These are phyloP conservation scores for Penicillium ochrochloron DNA, from an alignment of 495 filamentous ascomycete genomes.

Conservation along the genomic window DNA sequence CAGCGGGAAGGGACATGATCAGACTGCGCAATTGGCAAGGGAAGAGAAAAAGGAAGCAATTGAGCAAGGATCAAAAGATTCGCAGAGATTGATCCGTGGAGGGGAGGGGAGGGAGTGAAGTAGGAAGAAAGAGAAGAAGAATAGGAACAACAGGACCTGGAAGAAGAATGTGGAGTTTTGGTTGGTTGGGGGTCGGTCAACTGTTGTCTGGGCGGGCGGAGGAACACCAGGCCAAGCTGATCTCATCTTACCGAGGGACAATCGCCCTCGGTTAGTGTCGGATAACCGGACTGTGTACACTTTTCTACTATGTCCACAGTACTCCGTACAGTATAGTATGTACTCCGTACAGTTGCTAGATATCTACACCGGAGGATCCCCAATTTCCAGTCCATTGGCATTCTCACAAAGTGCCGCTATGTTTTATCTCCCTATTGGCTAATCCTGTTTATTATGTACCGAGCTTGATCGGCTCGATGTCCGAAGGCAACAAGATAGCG, in stretches of 20 bases:
- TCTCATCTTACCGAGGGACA: slow-evolving; percentile 34
- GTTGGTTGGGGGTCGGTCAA: slow-evolving; percentile 3
- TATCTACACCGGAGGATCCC: background rate
- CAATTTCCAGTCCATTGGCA: background rate
- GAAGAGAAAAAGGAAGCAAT: slow-evolving; percentile 16
- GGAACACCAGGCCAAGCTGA: slow-evolving; percentile 22
- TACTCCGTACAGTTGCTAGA: background rate
- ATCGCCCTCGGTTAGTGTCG: slow-evolving; percentile 34
- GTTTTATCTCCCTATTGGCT: slow-evolving; percentile 2
- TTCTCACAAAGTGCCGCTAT: background rate
- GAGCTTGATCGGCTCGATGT: background rate
- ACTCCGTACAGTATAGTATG: no score
- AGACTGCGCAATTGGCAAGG: slow-evolving; percentile 20
- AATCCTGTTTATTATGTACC: background rate
- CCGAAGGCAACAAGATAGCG: slow-evolving; percentile 5
- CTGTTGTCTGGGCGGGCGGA: background rate
- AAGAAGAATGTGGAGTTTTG: slow-evolving; percentile 23
- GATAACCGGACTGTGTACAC: slow-evolving; percentile 10
- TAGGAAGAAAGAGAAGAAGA: slow-evolving; percentile 16
- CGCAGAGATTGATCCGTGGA: slow-evolving; percentile 18
- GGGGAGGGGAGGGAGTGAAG: slow-evolving; percentile 3
- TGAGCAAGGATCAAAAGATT: slow-evolving; percentile 22
- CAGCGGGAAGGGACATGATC: slow-evolving; percentile 39
- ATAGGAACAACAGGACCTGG: background rate
- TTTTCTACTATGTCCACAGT: no score